These are phyloP conservation scores for Cryomyces minteri DNA, from an alignment of 495 filamentous ascomycete species.

Conservation along the genomic window DNA sequence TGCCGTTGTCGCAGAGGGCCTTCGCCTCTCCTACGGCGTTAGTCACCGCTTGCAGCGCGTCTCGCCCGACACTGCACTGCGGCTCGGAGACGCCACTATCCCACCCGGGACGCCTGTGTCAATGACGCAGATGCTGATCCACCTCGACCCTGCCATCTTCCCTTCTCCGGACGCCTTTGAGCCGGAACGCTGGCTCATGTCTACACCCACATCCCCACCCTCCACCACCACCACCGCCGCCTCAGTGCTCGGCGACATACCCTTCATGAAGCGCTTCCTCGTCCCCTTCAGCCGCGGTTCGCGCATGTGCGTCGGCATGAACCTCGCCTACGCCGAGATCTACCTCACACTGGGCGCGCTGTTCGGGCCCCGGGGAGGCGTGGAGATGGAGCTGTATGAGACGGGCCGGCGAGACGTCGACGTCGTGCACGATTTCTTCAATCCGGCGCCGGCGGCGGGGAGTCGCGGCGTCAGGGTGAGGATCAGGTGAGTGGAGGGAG, in stretches of 20 bases:
- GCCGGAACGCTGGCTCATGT: conserved; percentile 4
- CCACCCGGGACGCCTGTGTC: conserved; percentile 4
- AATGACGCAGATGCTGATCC: conserved; percentile 4
- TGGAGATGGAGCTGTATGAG: conserved; percentile 3
- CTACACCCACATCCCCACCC: neutral
- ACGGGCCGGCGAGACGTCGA: conserved; percentile 1
- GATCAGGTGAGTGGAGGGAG: too few species aligned
- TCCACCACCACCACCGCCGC: neutral
- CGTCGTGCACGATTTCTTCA: conserved; percentile 3
- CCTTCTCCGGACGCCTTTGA: conserved; percentile 1
- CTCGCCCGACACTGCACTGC: conserved; percentile 1
- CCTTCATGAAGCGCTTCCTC: conserved; percentile 7
- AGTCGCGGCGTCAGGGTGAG: conserved; percentile 1
- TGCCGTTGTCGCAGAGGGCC: conserved; percentile 27
- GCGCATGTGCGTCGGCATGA: conserved; percentile 14
- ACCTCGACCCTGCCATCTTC: conserved; percentile 4
- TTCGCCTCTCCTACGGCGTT: conserved; percentile 21
- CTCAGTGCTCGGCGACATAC: neutral
- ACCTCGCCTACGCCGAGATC: conserved; percentile 20
- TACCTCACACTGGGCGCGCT: conserved; percentile 7
- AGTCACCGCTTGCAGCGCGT: conserved; percentile 1
- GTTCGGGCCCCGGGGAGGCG: neutral
- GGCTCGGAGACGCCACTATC: neutral
- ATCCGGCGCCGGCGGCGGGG: neutral
- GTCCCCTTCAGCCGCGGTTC: conserved; percentile 15